Conservation (phyloP, 1,284 basidiomycete species). For the Neotropicomus parvogracilis region DNA sequence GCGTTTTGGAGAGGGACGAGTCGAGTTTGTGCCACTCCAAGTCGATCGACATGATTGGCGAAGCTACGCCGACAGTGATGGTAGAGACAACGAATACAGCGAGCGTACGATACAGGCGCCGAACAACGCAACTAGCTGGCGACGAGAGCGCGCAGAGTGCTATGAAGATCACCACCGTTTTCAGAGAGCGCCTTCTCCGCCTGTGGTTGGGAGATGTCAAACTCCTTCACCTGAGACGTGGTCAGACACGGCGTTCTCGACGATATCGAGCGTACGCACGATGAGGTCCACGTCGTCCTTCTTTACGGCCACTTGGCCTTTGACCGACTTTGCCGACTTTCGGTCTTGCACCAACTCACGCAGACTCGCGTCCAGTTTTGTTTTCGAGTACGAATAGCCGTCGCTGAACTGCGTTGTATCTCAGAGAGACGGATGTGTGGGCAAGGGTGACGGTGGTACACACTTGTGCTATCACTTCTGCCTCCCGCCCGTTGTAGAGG, state of each 20-base stretch:
- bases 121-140: slow-evolving; percentile 13
- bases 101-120: not conserved
- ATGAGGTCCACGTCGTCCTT: slow-evolving; percentile 49
- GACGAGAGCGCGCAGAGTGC: slow-evolving; percentile 26
- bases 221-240: slow-evolving; percentile 40
- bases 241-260: slow-evolving; percentile 1
- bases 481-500: slow-evolving; percentile 30
- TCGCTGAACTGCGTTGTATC: slow-evolving; percentile 41
- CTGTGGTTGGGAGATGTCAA: slow-evolving; percentile 43
- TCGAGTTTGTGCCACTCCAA: slow-evolving; percentile 76
- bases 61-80: not conserved
- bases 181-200: slow-evolving; percentile 44
- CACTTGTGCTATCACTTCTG: slow-evolving; percentile 32
- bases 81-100: not conserved
- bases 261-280: slow-evolving; percentile 31
- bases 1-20: slow-evolving; percentile 61
- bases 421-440: slow-evolving; percentile 6
- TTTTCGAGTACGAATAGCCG: slow-evolving; percentile 49
- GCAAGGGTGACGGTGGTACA: not conserved
- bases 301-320: slow-evolving; percentile 33
- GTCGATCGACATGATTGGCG: slow-evolving; percentile 67
- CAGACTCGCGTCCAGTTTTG: slow-evolving; percentile 48
- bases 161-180: slow-evolving; percentile 30
- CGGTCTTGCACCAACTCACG: slow-evolving; percentile 27
- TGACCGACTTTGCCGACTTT: slow-evolving; percentile 30